A percentile compares a stretch with the other conserved stretches of the same genome.
phyloP scores from a whole-genome alignment of 345 rosid species.

The Fremontodendron californicum region DNA sequence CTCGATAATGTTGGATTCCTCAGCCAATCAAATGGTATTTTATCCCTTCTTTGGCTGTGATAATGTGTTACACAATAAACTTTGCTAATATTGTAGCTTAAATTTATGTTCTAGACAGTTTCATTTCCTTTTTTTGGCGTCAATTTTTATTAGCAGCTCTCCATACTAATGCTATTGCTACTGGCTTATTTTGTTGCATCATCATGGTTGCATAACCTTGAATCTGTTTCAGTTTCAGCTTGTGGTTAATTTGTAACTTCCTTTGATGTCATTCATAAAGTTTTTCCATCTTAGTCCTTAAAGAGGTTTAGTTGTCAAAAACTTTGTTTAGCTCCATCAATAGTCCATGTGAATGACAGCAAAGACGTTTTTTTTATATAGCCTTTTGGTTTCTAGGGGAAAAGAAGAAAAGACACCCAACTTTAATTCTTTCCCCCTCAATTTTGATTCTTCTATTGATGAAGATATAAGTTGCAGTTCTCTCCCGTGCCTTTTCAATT shows the following conservation, averaged over 20 bases:
- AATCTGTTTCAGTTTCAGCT: not conserved
- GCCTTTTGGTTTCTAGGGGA: not conserved
- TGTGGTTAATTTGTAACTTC: not conserved
- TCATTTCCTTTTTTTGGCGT: not conserved
- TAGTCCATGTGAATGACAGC: not conserved
- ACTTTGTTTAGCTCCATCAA: not conserved
- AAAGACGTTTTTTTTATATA: not conserved
- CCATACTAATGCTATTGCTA: not conserved
- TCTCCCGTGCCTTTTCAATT: not conserved
- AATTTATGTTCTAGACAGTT: not conserved
- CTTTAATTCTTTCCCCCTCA: not conserved
- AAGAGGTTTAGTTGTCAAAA: not conserved
- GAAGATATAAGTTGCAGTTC: not conserved
- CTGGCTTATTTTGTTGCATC: not conserved
- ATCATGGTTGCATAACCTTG: not conserved
- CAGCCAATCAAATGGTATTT: constrained; percentile 86
- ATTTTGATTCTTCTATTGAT: not conserved
- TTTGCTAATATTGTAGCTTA: not conserved
- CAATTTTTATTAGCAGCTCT: not conserved
- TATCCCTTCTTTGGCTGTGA: not conserved
- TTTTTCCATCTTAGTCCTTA: not conserved
- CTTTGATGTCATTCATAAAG: not conserved
- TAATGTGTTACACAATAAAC: not conserved
- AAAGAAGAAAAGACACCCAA: not conserved
- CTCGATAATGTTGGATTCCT: constrained; percentile 81